Base-by-base conservation (phyloP, 140 eudicot species). In the Flaveria floridana region DNA sequence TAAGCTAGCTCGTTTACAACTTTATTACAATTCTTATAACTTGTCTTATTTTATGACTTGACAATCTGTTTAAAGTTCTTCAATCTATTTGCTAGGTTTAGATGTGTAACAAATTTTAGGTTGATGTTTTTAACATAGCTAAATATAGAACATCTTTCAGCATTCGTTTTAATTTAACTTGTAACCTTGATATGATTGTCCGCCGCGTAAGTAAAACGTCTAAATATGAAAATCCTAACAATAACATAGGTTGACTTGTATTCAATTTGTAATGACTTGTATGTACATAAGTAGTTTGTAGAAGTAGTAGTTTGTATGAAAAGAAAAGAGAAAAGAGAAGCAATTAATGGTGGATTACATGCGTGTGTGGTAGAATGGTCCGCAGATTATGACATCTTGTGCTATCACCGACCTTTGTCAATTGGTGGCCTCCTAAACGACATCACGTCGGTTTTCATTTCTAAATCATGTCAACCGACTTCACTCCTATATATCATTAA, bases 311-410 rank as follows among this genome's bases (percentile, higher is more conserved):
- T 55, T n/a, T 6, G 25, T 18, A 18, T 0, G 12, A 55, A 55
- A 55, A 55, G 10, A 20, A 7, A 57, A 25, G 37, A 14, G 2
- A 3, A 26, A 25, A 26, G 18, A 10, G 30, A 34, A 14, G 68
- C 15, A 14, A 62, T 62, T 64, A 64, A 7, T 64, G 69, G 18
- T 64, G 13, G 14, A 30, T 30, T 64, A 61, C 67, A 63, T 63
- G 48, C 69, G 46, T 30, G 23, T 14, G 69, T 63, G 46, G 69
- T 63, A 63, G 69, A 63, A 63, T 63, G 69, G 69, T 63, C 48
- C 69, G 69, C 14, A 1, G 69, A 63, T 14, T 61, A 64, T 14
- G 69, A 28, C 10, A 5, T 1, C 2, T 25, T 1, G 44, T 25
- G 44, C 69, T 0, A 34, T 64, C 69, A 64, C 69, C 69, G 69